phyloP scores from a whole-genome alignment of 768 basidiomycete species.

The Leccinum variicolor region DNA sequence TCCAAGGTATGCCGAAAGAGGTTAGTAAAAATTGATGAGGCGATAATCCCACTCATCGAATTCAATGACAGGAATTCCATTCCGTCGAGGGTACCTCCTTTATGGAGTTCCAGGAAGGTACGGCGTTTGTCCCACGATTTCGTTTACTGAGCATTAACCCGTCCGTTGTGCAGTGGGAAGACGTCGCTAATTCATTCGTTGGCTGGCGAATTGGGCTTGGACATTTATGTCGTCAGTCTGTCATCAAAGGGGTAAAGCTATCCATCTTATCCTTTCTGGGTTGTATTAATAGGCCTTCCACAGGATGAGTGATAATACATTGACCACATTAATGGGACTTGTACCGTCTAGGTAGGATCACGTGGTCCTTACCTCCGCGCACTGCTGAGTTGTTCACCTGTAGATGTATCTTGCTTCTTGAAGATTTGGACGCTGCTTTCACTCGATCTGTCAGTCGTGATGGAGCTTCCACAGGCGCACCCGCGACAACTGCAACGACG shows the following conservation, averaged over 20 bases:
- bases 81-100: conserved; percentile 80
- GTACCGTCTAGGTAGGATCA: conserved; percentile 70
- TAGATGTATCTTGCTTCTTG: conserved; percentile 89
- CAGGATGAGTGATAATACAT: conserved; percentile 89
- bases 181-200: conserved; percentile 84
- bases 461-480: conserved; percentile 70
- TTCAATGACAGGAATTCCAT: conserved; percentile 65
- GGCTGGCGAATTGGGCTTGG: conserved; percentile 80
- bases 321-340: conserved; percentile 84
- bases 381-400: conserved; percentile 5
- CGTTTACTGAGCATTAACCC: conserved; percentile 12
- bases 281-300: conserved; percentile 8
- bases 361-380: conserved; percentile 3
- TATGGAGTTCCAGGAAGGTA: conserved; percentile 87
- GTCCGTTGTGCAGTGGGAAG: conserved; percentile 56
- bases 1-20: conserved; percentile 85
- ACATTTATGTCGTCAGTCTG: conserved; percentile 88
- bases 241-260: conserved; percentile 76
- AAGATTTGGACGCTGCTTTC: conserved; percentile 92
- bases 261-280: neutral
- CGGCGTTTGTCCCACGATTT: conserved; percentile 4
- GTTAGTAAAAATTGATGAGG: conserved; percentile 39
- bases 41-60: conserved; percentile 20
- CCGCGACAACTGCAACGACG: conserved; percentile 45
- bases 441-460: conserved; percentile 86